A percentile compares a stretch with the other conserved stretches of the same genome.
Conservation (phyloP, 441 rosid species). For the Metrosideros polymorpha region DNA sequence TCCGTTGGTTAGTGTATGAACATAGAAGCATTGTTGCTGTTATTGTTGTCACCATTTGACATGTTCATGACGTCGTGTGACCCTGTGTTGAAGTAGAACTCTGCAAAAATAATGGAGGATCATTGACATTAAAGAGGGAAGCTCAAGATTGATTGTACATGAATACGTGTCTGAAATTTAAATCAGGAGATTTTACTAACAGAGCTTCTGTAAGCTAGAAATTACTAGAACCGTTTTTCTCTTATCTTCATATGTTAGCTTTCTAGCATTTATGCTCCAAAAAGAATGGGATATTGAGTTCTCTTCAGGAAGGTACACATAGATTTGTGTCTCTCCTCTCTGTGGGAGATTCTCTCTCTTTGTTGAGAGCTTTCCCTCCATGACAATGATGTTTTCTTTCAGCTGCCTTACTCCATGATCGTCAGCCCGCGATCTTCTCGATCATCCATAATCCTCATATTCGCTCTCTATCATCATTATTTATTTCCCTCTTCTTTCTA, state of each 20-base stretch:
- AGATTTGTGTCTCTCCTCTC: neutral
- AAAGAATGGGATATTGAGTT: neutral
- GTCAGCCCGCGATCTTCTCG: neutral
- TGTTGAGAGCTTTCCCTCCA: neutral
- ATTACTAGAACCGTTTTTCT: accelerated
- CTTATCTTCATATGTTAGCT: neutral
- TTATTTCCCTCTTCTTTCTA: neutral
- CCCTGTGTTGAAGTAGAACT: neutral
- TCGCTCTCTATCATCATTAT: neutral
- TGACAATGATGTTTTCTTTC: neutral
- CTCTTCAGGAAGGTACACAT: accelerated
- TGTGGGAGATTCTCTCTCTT: neutral
- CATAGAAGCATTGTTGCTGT: neutral
- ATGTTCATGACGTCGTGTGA: accelerated
- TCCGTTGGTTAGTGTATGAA: neutral
- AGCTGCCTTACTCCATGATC: accelerated
- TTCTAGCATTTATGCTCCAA: neutral
- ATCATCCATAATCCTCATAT: neutral
- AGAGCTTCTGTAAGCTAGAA: neutral
- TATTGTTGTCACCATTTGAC: neutral
- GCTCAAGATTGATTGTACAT: neutral
- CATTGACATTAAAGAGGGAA: neutral
- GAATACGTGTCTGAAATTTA: neutral
- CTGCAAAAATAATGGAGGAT: neutral
- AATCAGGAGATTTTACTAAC: neutral